Percentiles rank a stretch among this genome's conserved stretches.
Evolutionary conservation across 495 filamentous ascomycete species (phyloP).

Genomic region (Penicillium argentinense): DNA sequence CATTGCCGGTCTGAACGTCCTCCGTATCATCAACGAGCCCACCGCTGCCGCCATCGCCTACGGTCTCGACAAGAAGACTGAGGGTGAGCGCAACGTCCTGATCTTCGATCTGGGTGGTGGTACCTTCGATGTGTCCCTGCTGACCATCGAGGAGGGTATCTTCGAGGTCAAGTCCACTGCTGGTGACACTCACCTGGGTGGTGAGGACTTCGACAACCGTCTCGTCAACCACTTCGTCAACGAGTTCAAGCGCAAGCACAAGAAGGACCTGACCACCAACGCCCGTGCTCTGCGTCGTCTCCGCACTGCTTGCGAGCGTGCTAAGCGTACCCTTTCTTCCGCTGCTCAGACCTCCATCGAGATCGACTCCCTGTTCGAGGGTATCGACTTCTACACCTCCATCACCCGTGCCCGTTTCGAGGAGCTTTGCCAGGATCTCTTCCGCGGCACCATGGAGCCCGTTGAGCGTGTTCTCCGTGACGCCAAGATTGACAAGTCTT

Average conservation of each 20-base stretch:
- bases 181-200: constrained; percentile 98
- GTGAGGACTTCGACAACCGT: constrained; percentile 98
- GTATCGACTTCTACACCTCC: constrained; percentile 96
- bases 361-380: constrained; percentile 98
- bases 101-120: constrained; percentile 99
- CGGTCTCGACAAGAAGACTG: constrained; percentile 90
- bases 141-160: constrained; percentile 98
- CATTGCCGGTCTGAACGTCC: constrained; percentile 95
- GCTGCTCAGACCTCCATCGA: constrained; percentile 97
- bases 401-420: constrained; percentile 99
- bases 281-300: constrained; percentile 97
- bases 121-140: constrained; percentile 99
- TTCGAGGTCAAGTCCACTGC: constrained; percentile 99
- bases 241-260: constrained; percentile 90
- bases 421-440: constrained; percentile 96
- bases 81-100: constrained; percentile 96
- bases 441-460: constrained; percentile 93
- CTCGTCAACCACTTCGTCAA: constrained; percentile 94
- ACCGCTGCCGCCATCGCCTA: constrained; percentile 78
- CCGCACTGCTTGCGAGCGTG: constrained; percentile 97
- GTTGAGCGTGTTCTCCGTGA: constrained; percentile 99
- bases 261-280: constrained; percentile 80
- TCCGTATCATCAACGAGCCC: constrained; percentile 99
- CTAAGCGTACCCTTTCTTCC: constrained; percentile 96
- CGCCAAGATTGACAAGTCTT: constrained; percentile 89